These are phyloP conservation scores for Malassezia nana DNA, from an alignment of 1,284 basidiomycete species.

Conservation along the genomic window DNA sequence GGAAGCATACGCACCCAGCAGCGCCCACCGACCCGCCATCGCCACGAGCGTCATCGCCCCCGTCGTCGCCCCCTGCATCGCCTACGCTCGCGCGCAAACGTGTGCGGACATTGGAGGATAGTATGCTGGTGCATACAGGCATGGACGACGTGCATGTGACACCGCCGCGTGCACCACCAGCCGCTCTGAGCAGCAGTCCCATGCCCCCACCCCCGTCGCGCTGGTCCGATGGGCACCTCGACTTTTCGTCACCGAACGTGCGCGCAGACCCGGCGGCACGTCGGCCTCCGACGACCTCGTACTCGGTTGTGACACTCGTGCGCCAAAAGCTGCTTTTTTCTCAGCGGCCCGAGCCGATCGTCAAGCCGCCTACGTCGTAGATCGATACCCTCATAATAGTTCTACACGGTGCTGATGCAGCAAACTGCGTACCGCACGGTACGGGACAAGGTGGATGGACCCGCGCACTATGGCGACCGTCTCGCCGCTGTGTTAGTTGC, in stretches of 20 bases:
- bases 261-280: not conserved
- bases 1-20: constrained; percentile 21
- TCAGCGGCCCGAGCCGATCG: constrained; percentile 38
- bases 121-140: too few species aligned
- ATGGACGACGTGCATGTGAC: not conserved
- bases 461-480: constrained; percentile 23
- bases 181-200: constrained; percentile 14
- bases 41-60: not conserved
- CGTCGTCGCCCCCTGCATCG: not conserved
- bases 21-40: not conserved
- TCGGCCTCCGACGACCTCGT: constrained; percentile 1
- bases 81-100: constrained; percentile 11
- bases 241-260: constrained; percentile 16
- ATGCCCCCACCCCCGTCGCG: constrained; percentile 12
- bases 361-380: constrained; percentile 10
- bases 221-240: constrained; percentile 15
- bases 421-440: constrained; percentile 28
- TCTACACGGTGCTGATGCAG: constrained; percentile 30
- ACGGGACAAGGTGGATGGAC: constrained; percentile 37
- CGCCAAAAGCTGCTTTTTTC: constrained; percentile 40
- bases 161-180: not conserved
- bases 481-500: constrained; percentile 20
- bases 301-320: constrained; percentile 39
- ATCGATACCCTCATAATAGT: constrained; percentile 22
- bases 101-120: not conserved